Evolutionary conservation across 805 yeast genomes (phyloP), one percentile per base, ranked within the genome.

Genomic region (Starmerella stigmatis): DNA sequence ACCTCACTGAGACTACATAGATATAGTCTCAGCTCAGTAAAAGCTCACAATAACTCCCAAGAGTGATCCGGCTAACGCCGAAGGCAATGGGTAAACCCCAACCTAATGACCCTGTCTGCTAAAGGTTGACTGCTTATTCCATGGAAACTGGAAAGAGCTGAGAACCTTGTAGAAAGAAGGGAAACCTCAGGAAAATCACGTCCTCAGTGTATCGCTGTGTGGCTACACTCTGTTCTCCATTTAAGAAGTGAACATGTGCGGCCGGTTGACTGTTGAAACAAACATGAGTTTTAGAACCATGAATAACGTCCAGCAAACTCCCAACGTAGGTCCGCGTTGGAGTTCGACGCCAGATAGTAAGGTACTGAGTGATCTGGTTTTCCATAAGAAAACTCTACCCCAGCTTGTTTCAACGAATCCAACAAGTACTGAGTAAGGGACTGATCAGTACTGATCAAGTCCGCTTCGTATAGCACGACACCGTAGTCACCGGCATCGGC

Each of bases 131-230:
- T n/a, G n/a, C n/a, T n/a, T n/a, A n/a, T n/a, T n/a, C n/a, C n/a
- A n/a, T n/a, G n/a, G n/a, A n/a, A 25, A 5, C 20, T 11, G 5
- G n/a, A n/a, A 12, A n/a, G 19, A n/a, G 38, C 10, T 7, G 4
- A 12, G 4, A 5, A 8, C 5, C 4, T 19, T 21, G 15, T n/a
- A 9, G 6, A 5, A 26, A 9, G 1, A 13, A 3, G 27, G 37
- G 37, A 21, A 25, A 33, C 32, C n/a, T n/a, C 20, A 29, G 46
- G 40, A 48, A 45, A 45, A 48, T 48, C 39, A 41, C 43, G 23
- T 41, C 47, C 51, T 34, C 45, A 42, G 43, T 45, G 48, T 48
- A 48, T 46, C 48, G 51, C 51, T 48, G 51, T 48, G 51, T 45
- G 51, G 33, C 20, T n/a, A n/a, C n/a, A n/a, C n/a, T n/a, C 19